Conservation (phyloP, 2,329 filamentous ascomycete species). For the Ascomycota sp. region DNA sequence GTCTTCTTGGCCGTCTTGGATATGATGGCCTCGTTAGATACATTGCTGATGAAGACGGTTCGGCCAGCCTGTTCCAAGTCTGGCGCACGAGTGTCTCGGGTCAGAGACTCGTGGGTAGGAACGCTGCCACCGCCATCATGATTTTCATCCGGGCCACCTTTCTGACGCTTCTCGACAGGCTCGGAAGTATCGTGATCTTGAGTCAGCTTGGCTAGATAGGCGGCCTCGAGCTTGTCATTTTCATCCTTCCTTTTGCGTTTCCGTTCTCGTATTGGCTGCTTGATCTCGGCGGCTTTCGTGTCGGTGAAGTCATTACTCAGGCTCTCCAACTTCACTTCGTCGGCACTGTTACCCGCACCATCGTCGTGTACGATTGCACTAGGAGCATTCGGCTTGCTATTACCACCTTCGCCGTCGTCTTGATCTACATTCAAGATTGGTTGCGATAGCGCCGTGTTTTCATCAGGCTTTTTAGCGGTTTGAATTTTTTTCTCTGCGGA, state of each 20-base stretch:
- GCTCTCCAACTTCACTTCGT: neutral
- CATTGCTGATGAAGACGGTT: slow-evolving; percentile 85
- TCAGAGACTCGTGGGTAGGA: slow-evolving; percentile 37
- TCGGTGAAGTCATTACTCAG: slow-evolving; percentile 9
- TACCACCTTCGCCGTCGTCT: slow-evolving; percentile 9
- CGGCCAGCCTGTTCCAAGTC: slow-evolving; percentile 72
- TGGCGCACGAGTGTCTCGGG: slow-evolving; percentile 27
- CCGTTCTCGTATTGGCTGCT: slow-evolving; percentile 20
- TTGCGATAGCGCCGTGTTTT: slow-evolving; percentile 13
- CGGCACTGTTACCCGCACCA: neutral
- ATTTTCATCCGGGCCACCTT: slow-evolving; percentile 15
- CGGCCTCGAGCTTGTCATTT: slow-evolving; percentile 48
- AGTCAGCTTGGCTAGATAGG: slow-evolving; percentile 46
- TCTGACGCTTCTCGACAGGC: slow-evolving; percentile 33
- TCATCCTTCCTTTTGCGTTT: slow-evolving; percentile 50
- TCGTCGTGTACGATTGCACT: slow-evolving; percentile 10
- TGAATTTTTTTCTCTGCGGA: slow-evolving; percentile 15
- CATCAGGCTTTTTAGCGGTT: slow-evolving; percentile 5
- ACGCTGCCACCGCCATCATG: slow-evolving; percentile 20
- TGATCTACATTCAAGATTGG: slow-evolving; percentile 8
- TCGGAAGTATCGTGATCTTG: slow-evolving; percentile 38
- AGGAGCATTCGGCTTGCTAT: slow-evolving; percentile 8
- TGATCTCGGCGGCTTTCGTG: slow-evolving; percentile 13
- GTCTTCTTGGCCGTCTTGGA: slow-evolving; percentile 65
- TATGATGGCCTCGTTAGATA: slow-evolving; percentile 63